These are phyloP conservation scores for Hemisphaericaspora xylofermentans DNA, from an alignment of 1,139 yeast genomes.

Conservation along the genomic window DNA sequence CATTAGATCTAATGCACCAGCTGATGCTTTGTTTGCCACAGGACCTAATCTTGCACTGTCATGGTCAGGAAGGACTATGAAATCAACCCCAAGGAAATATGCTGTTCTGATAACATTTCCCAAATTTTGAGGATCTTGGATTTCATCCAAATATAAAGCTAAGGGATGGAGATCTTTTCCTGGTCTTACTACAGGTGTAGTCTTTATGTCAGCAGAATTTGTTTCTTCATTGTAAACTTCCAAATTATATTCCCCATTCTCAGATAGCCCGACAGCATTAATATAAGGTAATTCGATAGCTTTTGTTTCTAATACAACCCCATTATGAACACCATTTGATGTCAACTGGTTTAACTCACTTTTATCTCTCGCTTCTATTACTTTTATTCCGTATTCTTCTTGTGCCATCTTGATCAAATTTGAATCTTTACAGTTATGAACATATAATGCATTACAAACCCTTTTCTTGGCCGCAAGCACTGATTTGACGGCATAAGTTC, in stretches of 20 bases:
- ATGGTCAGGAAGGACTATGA: conserved; percentile 65
- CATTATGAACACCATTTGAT: conserved; percentile 78
- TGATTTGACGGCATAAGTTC: conserved; percentile 73
- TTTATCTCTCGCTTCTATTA: conserved; percentile 46
- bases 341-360: conserved; percentile 62
- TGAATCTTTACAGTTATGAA: conserved; percentile 41
- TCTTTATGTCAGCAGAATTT: conserved; percentile 14
- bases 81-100: conserved; percentile 81
- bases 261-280: conserved; percentile 35
- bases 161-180: conserved; percentile 48
- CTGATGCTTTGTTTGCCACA: conserved; percentile 75
- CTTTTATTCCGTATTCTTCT: conserved; percentile 37
- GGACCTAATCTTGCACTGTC: conserved; percentile 78
- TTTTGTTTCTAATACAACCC: conserved; percentile 69
- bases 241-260: conserved; percentile 30
- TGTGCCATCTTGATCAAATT: conserved; percentile 48
- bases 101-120: conserved; percentile 87
- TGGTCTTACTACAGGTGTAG: conserved; percentile 18
- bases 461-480: conserved; percentile 62
- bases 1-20: conserved; percentile 83
- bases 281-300: conserved; percentile 48
- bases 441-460: conserved; percentile 49
- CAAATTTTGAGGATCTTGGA: conserved; percentile 86
- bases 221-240: conserved; percentile 10
- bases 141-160: conserved; percentile 76